A percentile compares a stretch with the other conserved stretches of the same genome.
Conservation (phyloP, 352 stramenopile species). For the Phytophthora europaea region DNA sequence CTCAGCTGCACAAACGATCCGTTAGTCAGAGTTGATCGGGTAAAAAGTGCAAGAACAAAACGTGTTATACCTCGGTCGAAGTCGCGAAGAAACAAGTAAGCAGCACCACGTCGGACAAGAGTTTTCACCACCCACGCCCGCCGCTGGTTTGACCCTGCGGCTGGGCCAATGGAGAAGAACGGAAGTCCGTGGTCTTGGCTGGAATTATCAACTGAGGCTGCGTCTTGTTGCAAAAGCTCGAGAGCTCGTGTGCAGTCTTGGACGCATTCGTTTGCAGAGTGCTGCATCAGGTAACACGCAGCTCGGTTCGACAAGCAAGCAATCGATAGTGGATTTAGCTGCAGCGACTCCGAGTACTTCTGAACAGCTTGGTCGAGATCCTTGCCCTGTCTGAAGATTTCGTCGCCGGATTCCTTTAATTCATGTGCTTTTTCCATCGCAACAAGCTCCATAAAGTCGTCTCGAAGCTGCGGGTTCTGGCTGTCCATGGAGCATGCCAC, state of each 20-base stretch:
- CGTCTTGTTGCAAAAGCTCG: conserved; percentile 62
- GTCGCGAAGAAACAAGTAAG: conserved; percentile 45
- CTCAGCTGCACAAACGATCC: conserved; percentile 47
- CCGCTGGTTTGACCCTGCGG: conserved; percentile 64
- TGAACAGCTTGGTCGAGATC: conserved; percentile 54
- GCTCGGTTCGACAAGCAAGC: conserved; percentile 83
- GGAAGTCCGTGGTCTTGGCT: conserved; percentile 39
- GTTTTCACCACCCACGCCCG: conserved; percentile 83
- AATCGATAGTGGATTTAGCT: conserved; percentile 68
- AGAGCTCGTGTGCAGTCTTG: conserved; percentile 71
- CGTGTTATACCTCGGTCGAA: conserved; percentile 49
- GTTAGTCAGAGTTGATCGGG: neutral
- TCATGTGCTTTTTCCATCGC: conserved; percentile 64
- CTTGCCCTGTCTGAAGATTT: conserved; percentile 47
- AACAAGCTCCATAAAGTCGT: conserved; percentile 77
- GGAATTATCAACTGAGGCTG: neutral
- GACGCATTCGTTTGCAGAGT: conserved; percentile 61
- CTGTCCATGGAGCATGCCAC: conserved; percentile 81
- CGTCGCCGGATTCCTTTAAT: conserved; percentile 61
- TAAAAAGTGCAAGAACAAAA: neutral
- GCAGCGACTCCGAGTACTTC: conserved; percentile 70
- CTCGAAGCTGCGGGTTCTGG: conserved; percentile 70
- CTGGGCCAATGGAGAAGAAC: conserved; percentile 68
- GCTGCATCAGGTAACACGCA: conserved; percentile 66
- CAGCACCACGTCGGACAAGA: conserved; percentile 71